Evolutionary conservation across 2,329 filamentous ascomycete genomes (phyloP).

Genomic region (Shiraia sp.): DNA sequence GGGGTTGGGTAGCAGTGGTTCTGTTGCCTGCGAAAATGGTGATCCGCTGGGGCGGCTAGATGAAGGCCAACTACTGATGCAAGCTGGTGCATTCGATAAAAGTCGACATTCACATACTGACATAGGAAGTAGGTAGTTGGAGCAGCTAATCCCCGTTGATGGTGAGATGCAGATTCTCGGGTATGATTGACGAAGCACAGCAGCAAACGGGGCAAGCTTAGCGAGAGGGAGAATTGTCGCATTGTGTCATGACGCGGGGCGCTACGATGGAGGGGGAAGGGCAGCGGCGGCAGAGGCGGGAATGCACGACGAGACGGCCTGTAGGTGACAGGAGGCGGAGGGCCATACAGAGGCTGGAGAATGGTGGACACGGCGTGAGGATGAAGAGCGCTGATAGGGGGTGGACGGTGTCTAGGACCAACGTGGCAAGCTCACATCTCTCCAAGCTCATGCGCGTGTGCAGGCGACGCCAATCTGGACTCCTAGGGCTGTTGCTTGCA

Average conservation of each 20-base stretch:
- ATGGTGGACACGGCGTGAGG: too few relatives aligned
- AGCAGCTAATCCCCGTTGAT: not conserved
- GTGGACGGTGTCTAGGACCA: constrained; percentile 5
- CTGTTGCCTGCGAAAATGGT: too few relatives aligned
- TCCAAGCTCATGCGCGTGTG: not conserved
- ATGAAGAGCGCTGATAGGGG: not conserved
- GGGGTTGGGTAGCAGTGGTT: too few relatives aligned
- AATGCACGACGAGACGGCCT: not conserved
- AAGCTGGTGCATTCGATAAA: too few relatives aligned
- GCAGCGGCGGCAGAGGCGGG: not conserved
- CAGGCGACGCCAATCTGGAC: constrained; percentile 2
- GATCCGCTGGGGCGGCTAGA: too few relatives aligned
- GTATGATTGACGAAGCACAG: constrained; percentile 3
- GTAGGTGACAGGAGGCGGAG: too few relatives aligned
- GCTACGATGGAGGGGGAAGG: constrained; percentile 12
- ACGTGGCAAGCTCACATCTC: constrained; percentile 6
- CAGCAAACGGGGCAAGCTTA: constrained; percentile 1
- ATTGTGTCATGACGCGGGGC: constrained; percentile 28
- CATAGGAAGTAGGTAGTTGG: too few relatives aligned
- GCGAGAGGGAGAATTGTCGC: constrained; percentile 5
- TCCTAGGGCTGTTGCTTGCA: constrained; percentile 4
- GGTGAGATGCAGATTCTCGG: too few relatives aligned
- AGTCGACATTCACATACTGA: too few relatives aligned
- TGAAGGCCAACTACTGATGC: too few relatives aligned
- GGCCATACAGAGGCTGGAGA: too few relatives aligned